Base-by-base conservation (phyloP, 73 alveolate species). In the Symbiodinium natans region DNA sequence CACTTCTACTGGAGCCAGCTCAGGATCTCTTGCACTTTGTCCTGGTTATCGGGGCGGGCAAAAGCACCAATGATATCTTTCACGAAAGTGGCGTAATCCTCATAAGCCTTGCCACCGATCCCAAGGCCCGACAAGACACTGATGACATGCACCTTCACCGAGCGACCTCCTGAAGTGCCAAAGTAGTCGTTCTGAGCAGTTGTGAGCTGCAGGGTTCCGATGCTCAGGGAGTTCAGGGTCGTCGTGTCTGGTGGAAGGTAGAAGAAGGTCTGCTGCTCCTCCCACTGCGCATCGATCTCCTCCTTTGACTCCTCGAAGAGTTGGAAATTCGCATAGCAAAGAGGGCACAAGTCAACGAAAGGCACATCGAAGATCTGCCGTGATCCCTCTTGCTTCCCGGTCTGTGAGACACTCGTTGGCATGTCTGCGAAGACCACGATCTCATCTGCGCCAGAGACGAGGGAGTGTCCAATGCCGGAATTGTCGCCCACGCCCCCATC, bases 271-370 rank as follows among this genome's bases (percentile, higher is more conserved):
- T 73, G 36, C 34, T 31, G 41, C 40, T 73, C 9, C 25, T n/a
- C 84, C 84, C 84, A 73, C 84, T 73, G 84, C 84, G 84, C 43
- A n/a, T 73, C 41, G 41, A 73, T n/a, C 84, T 34, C 25, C 84
- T 34, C 36, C 36, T 17, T 31, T 19, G 41, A 73, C 84, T 52
- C 84, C 36, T 73, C 41, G 41, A n/a, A 73, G 40, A 73, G 84
- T n/a, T 31, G 40, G 84, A 31, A 34, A 38, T 21, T 73, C 29
- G 36, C 41, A 21, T 73, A 31, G 40, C 84, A 73, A 73, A 73
- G 40, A 34, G 84, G 84, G 40, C 84, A 73, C 29, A 73, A 1
- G 84, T 73, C 84, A 31, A 34, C 40, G 39, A 73, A 73, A 34
- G 36, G 41, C 41, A 73, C 84, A 31, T 73, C 41, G 40, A 73